Conservation (phyloP, 768 basidiomycete species). For the Boletus speciosus region DNA sequence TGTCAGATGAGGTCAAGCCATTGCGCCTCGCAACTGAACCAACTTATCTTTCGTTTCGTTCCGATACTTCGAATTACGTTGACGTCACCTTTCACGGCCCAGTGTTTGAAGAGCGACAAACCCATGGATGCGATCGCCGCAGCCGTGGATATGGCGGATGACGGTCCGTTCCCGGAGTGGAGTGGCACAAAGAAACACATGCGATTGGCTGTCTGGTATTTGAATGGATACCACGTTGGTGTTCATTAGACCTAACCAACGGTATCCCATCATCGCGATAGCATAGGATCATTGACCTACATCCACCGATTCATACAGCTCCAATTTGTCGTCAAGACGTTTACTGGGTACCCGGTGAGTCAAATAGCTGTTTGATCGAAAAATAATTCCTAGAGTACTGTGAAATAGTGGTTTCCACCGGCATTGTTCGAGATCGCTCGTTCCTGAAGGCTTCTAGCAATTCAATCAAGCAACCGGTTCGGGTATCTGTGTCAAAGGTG, state of each 20-base stretch:
- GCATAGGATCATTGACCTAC: background rate
- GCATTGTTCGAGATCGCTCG: background rate
- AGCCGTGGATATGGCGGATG: background rate
- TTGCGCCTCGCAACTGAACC: background rate
- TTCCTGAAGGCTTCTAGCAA: too few relatives aligned
- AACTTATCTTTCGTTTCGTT: conserved; percentile 5
- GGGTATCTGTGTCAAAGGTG: background rate
- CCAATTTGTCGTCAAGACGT: background rate
- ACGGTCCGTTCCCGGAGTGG: background rate
- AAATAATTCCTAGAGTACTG: background rate
- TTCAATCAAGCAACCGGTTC: background rate
- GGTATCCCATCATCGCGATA: background rate
- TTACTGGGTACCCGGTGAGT: background rate
- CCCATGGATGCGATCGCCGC: background rate
- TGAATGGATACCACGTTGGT: background rate
- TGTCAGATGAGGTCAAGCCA: background rate
- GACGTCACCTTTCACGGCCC: background rate
- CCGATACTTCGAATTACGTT: background rate
- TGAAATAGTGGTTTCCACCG: background rate
- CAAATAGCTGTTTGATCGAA: background rate
- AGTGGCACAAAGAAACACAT: background rate
- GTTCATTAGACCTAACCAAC: background rate
- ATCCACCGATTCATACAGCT: background rate
- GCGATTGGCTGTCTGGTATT: background rate
- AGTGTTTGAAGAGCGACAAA: background rate